Base-by-base conservation (phyloP, 306 rosid species). In the Fragaria vesca region DNA sequence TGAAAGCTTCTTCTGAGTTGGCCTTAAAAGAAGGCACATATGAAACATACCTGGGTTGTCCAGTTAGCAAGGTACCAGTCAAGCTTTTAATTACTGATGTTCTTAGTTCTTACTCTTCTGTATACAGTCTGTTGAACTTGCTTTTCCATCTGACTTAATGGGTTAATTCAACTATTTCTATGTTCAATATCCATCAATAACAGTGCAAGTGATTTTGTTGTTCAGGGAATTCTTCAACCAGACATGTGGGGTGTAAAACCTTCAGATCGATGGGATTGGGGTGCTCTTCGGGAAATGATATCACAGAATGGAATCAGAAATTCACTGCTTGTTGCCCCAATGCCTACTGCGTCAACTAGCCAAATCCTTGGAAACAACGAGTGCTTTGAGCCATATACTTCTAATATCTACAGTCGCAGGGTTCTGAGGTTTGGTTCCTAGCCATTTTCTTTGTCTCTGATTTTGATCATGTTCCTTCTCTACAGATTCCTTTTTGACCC, bases 321-420 rank as follows among this genome's bases (percentile, higher is more conserved):
- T 84, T 93, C 98, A 54, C 97, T 93, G 82, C 95, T 93, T 75
- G 86, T 91, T 8, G 96, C 96, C 58, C 98, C 97, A 26, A 93
- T 91, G 97, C 98, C 97, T 11, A 93, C 97, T 68, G 98, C 97
- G 3, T 93, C 97, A 20, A 91, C 97, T 42, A 91, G 98, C 81
- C 98, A 93, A 79, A 93, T 93, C 85, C 92, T 93, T 85, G 97
- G 97, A 82, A 93, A 93, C 81, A 93, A 91, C 5, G 97, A 91
- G 78, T 93, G 98, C 79, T 93, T 93, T 90, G 98, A 93, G 83
- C 98, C 98, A 2, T 93, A 91, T 81, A 91, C 98, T 78, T 93
- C 97, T 66, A 93, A 93, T 75, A 89, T 93, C 50, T 93, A 93
- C 86, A 93, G 85, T 77, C 97, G 95, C 72, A 82, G 97, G 76